Base-by-base conservation (phyloP, 768 basidiomycete species). In the Crassisporium funariophilum region DNA sequence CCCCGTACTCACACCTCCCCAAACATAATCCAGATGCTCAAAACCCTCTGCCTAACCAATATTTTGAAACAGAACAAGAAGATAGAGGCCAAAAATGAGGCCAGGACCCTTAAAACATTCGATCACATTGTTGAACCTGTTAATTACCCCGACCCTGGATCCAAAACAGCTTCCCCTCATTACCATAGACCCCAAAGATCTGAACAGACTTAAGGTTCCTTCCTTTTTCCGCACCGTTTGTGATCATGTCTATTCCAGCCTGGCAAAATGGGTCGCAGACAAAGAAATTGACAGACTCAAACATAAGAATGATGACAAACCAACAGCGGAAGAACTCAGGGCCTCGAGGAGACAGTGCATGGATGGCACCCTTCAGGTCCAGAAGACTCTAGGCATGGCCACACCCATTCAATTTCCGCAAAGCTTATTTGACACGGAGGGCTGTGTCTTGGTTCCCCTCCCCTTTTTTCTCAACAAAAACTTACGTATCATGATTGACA, bases 381-480 rank as follows among this genome's bases (percentile, higher is more conserved):
- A 7, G 7, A 7, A 13, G 27, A 29, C 13, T 13, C 7, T 29
- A 13, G 35, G 35, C 7, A 13, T 29, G 27, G 8, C 27, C 7
- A 7, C 8, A 13, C 27, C 7, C 7, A 13, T 13, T 13, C 7
- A 13, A 13, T 29, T 29, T 13, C 27, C 13, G 27, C 27, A 29
- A 13, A 29, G 27, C 27, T 13, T 29, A 29, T 29, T 29, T 29
- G 27, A 29, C 27, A 29, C 27, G 8, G 13, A 29, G 13, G 27
- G 27, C 27, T 44, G 43, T 22, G 21, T 21, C 63, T 65, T 44
- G 45, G 62, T 4, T 64, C 64, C 4, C 51, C 53, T 12, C 62
- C 67, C 0, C 57, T 64, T 3, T 38, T 40, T 23, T 63, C 65
- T 0, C 21, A 44, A 0, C 58, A 66, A 50, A 67, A 69, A 39